Conservation (phyloP, 352 stramenopile species). For the Phytophthora foliorum region DNA sequence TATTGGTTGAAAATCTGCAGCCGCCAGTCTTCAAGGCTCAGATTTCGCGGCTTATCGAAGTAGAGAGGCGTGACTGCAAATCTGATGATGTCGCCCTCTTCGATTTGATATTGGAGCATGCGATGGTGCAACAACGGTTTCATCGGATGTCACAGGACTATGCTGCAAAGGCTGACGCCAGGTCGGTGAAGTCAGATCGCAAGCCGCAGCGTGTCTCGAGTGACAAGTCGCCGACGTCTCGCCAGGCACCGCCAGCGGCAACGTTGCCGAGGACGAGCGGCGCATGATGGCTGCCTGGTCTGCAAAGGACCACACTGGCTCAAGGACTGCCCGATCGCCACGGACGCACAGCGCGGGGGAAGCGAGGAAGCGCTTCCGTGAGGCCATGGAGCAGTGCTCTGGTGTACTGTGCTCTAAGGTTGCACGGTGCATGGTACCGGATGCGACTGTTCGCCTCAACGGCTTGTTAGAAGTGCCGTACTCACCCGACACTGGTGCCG, state of each 20-base stretch:
- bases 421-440: neutral
- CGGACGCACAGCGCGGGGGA: neutral
- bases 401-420: neutral
- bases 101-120: too few relatives aligned
- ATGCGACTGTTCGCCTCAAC: constrained; percentile 5
- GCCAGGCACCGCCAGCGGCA: neutral
- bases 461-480: neutral
- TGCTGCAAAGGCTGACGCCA: too few relatives aligned
- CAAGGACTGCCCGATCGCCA: too few relatives aligned
- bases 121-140: too few relatives aligned
- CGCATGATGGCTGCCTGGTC: neutral
- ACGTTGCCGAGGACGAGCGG: neutral
- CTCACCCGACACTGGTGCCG: constrained; percentile 2
- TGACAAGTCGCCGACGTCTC: neutral
- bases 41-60: too few relatives aligned
- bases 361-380: neutral
- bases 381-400: neutral
- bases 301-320: too few relatives aligned
- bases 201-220: neutral
- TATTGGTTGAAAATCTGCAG: too few relatives aligned
- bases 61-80: too few relatives aligned
- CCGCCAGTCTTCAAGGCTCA: too few relatives aligned
- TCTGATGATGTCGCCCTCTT: too few relatives aligned
- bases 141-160: too few relatives aligned
- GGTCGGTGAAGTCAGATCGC: neutral